Evolutionary conservation across 148 eudicot species (phyloP).

Genomic region (Amaranthus hypochondriacus): DNA sequence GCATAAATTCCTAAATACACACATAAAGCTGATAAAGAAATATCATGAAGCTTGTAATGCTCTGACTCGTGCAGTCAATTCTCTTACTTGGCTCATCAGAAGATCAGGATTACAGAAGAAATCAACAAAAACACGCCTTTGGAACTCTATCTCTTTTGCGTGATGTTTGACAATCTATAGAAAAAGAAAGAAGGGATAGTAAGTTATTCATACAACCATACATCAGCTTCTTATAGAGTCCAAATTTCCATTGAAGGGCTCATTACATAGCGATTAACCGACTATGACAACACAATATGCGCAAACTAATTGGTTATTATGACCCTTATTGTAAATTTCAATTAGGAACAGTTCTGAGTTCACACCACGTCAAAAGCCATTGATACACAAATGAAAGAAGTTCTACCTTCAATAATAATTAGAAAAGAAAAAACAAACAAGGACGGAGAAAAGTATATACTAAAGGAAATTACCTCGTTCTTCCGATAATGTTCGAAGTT

Average conservation of each 20-base stretch:
- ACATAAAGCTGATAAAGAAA: background rate
- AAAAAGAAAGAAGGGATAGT: background rate
- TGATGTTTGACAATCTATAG: conserved; percentile 82
- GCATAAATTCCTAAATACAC: conserved; percentile 6
- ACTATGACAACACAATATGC: background rate
- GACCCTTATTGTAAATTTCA: background rate
- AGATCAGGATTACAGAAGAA: conserved; percentile 92
- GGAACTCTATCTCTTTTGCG: conserved; percentile 72
- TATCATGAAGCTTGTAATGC: conserved; percentile 67
- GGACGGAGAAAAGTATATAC: background rate
- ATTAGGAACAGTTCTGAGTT: background rate
- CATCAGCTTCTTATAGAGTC: background rate
- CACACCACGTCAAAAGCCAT: background rate
- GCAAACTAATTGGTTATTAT: background rate
- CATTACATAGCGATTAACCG: too few relatives aligned
- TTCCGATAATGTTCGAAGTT: conserved; percentile 81
- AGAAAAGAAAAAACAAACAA: background rate
- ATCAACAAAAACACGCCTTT: conserved; percentile 86
- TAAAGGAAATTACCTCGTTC: conserved; percentile 58
- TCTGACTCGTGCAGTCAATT: conserved; percentile 67
- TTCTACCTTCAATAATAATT: background rate
- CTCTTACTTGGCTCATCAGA: conserved; percentile 70
- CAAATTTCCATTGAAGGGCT: too few relatives aligned
- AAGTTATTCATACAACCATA: background rate
- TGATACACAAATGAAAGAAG: background rate